Conservation (phyloP, 257 asterid genomes). For the Cruciata laevipes region DNA sequence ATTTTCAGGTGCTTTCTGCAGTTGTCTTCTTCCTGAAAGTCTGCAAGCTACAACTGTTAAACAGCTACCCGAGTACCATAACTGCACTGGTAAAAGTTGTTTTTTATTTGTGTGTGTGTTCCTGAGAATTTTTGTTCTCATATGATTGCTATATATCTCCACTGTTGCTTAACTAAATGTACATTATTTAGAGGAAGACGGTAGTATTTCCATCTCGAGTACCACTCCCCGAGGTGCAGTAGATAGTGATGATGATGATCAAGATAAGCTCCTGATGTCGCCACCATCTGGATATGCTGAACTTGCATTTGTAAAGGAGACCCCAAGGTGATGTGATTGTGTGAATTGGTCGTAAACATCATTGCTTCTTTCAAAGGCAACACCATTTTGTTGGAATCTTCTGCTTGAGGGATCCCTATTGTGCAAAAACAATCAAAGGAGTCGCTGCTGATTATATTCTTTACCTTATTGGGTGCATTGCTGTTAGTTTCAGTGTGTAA, state of each 20-base stretch:
- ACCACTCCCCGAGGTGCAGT: slow-evolving; percentile 25
- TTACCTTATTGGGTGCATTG: slow-evolving; percentile 14
- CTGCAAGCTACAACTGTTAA: slow-evolving; percentile 46
- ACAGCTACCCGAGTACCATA: slow-evolving; percentile 45
- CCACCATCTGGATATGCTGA: slow-evolving; percentile 24
- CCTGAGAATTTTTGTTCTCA: neutral
- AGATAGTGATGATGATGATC: slow-evolving; percentile 44
- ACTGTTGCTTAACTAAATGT: neutral
- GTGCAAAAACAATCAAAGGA: neutral
- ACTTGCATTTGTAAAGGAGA: slow-evolving; percentile 39
- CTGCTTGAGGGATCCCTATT: slow-evolving; percentile 9
- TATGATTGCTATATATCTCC: neutral
- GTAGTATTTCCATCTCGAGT: slow-evolving; percentile 26
- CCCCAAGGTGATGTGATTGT: slow-evolving; percentile 20
- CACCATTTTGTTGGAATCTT: neutral
- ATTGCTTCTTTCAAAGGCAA: neutral
- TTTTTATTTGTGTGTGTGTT: neutral
- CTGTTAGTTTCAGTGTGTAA: slow-evolving; percentile 6
- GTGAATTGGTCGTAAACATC: slow-evolving; percentile 4
- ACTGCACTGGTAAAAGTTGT: slow-evolving; percentile 30
- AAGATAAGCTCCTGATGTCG: slow-evolving; percentile 34
- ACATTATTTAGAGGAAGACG: slow-evolving; percentile 32
- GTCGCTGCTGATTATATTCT: slow-evolving; percentile 15
- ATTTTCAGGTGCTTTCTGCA: slow-evolving; percentile 45
- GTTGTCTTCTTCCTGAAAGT: slow-evolving; percentile 51